Base-by-base conservation (phyloP, 345 rosid genomes). In the Bruguiera gymnorhiza region DNA sequence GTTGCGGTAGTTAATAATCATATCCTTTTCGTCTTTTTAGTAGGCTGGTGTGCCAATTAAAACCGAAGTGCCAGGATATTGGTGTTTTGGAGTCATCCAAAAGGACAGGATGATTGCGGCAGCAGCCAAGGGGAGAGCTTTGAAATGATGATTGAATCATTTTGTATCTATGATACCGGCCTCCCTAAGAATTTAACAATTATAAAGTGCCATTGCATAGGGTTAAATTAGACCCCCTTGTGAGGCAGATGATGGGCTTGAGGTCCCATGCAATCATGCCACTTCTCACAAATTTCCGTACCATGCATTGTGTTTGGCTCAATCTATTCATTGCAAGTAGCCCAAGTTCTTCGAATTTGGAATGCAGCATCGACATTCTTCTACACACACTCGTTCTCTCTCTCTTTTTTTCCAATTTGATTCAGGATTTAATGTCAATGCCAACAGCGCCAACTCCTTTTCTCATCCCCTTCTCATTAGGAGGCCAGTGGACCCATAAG, bases 111-210 rank as follows among this genome's bases (percentile, higher is more conserved):
- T 63, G 68, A 71, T 62, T 71, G 74, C 11, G 46, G 74, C 3
- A 43, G 50, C 18, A 13, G 50, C 50, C 15, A 13, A 3, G 50
- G 16, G 15, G 19, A 43, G 48, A n/a, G 60, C 23, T 50, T 61
- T 61, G 52, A 8, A 70, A 70, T 70, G 51, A 70, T 70, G 36
- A 70, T 60, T 32, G 60, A 70, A 70, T 70, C 66, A 70, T 70
- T 70, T 52, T 70, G 53, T 19, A 24, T n/a, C 23, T 34, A 32
- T 48, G 26, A 50, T 60, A 21, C 56, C 56, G 21, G 31, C 31
- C 10, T 43, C 21, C 23, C 31, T 2, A 24, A 43, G 57, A 59
- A 50, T 30, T 24, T 10, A 21, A 21, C 16, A 43, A 43, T 43
- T 13, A 13, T 43, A 13, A 13, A 43, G 19, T 43, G 5, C 50